phyloP scores from a whole-genome alignment of 305 asterid genomes.

The Striga hermonthica region DNA sequence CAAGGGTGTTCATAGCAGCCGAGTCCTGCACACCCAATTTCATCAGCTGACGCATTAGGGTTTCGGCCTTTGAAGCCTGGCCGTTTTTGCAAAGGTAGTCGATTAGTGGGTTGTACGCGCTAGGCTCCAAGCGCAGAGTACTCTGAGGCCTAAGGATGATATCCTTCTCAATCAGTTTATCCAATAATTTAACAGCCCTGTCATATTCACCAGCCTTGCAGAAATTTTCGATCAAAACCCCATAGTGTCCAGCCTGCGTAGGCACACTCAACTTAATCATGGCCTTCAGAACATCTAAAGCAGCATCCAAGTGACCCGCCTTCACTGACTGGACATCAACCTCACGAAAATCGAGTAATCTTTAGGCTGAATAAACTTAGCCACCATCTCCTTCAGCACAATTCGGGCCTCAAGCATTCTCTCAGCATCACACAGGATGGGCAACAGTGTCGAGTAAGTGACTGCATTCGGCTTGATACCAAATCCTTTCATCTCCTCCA shows the following conservation, averaged over 20 bases:
- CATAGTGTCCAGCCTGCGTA: conserved; percentile 87
- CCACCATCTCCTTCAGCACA: conserved; percentile 74
- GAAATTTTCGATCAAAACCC: conserved; percentile 71
- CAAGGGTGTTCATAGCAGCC: conserved; percentile 54
- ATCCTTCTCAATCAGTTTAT: conserved; percentile 77
- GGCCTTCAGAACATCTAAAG: conserved; percentile 65
- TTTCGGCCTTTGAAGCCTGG: conserved; percentile 73
- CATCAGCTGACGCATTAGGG: conserved; percentile 76
- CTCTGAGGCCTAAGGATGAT: conserved; percentile 58
- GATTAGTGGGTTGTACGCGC: conserved; percentile 64
- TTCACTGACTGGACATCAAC: conserved; percentile 65
- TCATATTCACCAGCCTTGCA: conserved; percentile 70
- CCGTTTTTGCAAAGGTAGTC: conserved; percentile 80
- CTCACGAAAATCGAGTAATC: conserved; percentile 62
- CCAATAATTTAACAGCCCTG: conserved; percentile 60
- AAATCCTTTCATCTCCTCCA: conserved; percentile 72
- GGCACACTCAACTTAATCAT: conserved; percentile 77
- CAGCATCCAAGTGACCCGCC: conserved; percentile 70
- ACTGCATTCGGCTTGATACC: conserved; percentile 69
- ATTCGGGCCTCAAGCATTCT: conserved; percentile 67
- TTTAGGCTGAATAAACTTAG: conserved; percentile 54
- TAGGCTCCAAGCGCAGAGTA: conserved; percentile 62
- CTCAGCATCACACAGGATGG: conserved; percentile 72
- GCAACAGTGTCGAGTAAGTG: conserved; percentile 75
- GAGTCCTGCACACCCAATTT: conserved; percentile 81